phyloP scores from a whole-genome alignment of 2,329 filamentous ascomycete genomes.

The Cordyceps cicadae region DNA sequence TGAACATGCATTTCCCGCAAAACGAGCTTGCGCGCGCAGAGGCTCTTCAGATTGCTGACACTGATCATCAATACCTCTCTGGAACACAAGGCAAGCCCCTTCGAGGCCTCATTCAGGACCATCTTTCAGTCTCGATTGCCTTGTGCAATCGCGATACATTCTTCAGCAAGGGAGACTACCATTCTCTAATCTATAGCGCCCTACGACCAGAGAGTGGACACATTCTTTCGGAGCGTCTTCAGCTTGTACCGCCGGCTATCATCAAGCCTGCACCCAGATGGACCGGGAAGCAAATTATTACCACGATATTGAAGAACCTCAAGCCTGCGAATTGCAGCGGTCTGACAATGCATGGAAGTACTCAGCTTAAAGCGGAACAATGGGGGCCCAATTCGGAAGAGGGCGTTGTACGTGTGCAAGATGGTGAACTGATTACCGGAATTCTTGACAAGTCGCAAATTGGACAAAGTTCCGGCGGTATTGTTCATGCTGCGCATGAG shows the following conservation, averaged over 20 bases:
- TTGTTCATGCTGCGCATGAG: constrained; percentile 89
- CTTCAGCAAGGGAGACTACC: constrained; percentile 80
- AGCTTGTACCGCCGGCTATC: constrained; percentile 72
- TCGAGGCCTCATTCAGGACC: constrained; percentile 94
- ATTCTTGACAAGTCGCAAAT: constrained; percentile 96
- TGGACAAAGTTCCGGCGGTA: constrained; percentile 74
- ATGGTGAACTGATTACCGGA: constrained; percentile 80
- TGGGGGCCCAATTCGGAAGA: constrained; percentile 78
- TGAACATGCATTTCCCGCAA: constrained; percentile 99
- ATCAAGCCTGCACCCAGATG: constrained; percentile 74
- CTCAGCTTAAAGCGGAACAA: constrained; percentile 65
- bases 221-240: constrained; percentile 72
- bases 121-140: constrained; percentile 88
- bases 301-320: constrained; percentile 88
- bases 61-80: constrained; percentile 93
- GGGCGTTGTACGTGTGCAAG: constrained; percentile 69
- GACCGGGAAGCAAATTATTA: constrained; percentile 96
- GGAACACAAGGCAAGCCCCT: constrained; percentile 89
- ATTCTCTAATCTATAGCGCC: constrained; percentile 86
- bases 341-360: constrained; percentile 70
- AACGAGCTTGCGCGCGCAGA: constrained; percentile 92
- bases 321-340: constrained; percentile 67
- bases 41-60: constrained; percentile 87
- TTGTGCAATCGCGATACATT: constrained; percentile 88
- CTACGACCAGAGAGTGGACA: constrained; percentile 85